These are phyloP conservation scores for Cyberlindnera suaveolens DNA, from an alignment of 805 yeast genomes.

Conservation along the genomic window DNA sequence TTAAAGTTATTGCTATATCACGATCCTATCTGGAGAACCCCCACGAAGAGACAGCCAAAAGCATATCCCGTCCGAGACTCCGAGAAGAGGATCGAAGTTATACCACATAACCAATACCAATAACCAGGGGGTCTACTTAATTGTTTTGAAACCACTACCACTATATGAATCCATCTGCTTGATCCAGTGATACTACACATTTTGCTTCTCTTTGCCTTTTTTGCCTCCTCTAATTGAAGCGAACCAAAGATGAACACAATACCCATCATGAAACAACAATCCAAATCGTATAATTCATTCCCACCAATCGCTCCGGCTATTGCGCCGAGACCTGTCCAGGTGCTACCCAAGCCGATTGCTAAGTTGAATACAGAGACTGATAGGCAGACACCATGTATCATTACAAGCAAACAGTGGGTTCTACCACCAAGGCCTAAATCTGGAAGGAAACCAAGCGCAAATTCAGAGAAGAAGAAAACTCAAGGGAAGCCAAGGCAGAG, in stretches of 20 bases:
- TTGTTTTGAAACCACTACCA: too few relatives aligned
- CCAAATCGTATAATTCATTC: constrained; percentile 8
- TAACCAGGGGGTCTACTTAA: too few relatives aligned
- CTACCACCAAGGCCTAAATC: constrained; percentile 80
- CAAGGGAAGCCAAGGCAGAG: neutral
- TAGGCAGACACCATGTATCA: constrained; percentile 11
- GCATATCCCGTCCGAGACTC: too few relatives aligned
- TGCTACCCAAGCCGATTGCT: constrained; percentile 15
- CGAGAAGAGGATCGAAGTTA: neutral
- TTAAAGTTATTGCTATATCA: too few relatives aligned
- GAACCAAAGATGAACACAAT: constrained; percentile 7
- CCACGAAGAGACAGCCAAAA: too few relatives aligned
- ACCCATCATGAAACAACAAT: constrained; percentile 11
- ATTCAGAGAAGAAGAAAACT: constrained; percentile 11
- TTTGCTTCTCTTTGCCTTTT: too few relatives aligned
- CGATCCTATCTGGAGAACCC: too few relatives aligned
- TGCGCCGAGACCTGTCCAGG: constrained; percentile 18
- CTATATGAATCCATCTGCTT: too few relatives aligned
- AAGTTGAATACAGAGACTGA: neutral
- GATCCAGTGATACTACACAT: too few relatives aligned
- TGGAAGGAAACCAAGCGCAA: constrained; percentile 43
- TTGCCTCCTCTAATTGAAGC: neutral
- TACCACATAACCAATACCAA: too few relatives aligned
- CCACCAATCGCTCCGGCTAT: constrained; percentile 17
- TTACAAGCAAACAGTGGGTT: constrained; percentile 73